Evolutionary conservation across 495 filamentous ascomycete genomes (phyloP).

Genomic region (Lophiostoma macrostomum): DNA sequence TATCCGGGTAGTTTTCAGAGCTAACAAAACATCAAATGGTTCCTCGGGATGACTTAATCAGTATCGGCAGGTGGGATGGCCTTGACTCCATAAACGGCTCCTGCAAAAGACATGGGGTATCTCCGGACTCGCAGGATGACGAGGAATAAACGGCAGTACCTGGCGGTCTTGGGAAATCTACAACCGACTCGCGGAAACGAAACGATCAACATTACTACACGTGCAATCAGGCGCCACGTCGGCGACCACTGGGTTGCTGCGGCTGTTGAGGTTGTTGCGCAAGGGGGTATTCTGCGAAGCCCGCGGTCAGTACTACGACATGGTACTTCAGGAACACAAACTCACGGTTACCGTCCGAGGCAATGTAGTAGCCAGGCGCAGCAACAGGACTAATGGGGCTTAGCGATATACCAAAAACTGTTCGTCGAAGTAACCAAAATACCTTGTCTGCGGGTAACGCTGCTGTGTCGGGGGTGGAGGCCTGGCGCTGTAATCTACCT

Average conservation of each 20-base stretch:
- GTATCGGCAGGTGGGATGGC: neutral
- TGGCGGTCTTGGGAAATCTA: constrained; percentile 29
- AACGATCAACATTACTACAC: neutral
- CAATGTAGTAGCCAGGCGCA: constrained; percentile 29
- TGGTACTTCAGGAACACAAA: neutral
- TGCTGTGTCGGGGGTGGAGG: neutral
- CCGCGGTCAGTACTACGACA: constrained; percentile 10
- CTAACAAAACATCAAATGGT: neutral
- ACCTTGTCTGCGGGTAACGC: constrained; percentile 17
- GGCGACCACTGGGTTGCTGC: neutral
- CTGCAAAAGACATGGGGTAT: constrained; percentile 15
- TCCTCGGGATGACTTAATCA: neutral
- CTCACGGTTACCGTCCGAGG: constrained; percentile 34
- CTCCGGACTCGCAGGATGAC: constrained; percentile 13
- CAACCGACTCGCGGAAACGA: constrained; percentile 13
- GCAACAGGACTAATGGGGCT: constrained; percentile 22
- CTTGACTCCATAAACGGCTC: constrained; percentile 16
- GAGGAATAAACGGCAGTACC: constrained; percentile 21
- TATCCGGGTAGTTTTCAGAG: constrained; percentile 15
- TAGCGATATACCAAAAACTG: constrained; percentile 34
- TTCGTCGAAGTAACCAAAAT: constrained; percentile 31
- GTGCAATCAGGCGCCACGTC: neutral
- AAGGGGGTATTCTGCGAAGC: constrained; percentile 21
- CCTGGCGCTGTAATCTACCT: constrained; percentile 4
- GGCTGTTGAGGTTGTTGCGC: constrained; percentile 2